Evolutionary conservation across 78 protist genomes (phyloP), one percentile per base, ranked within the genome.

Genomic region (Dictyostelium capitatum): DNA sequence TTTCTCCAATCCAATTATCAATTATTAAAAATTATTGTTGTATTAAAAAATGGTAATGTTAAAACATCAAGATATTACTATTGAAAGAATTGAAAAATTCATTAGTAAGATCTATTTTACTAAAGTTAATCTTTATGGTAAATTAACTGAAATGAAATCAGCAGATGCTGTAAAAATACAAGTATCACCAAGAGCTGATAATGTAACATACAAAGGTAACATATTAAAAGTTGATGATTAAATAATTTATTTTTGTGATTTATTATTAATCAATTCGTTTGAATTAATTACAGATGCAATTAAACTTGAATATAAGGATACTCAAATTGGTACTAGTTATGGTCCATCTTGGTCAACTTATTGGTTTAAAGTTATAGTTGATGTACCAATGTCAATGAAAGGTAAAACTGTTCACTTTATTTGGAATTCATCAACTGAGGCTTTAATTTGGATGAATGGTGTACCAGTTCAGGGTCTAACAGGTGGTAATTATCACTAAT

Each of bases 261-360:
- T 30, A n/a, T 54, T 25, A 14, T 51, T 28, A 7, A 6, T 53
- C n/a, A n/a, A n/a, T n/a, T n/a, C n/a, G n/a, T n/a, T n/a, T n/a
- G n/a, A n/a, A n/a, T 1, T 28, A 3, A 6, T 37, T 32, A 20
- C 64, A 90, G 95, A 90, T 25, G 85, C 95, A 32, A 17, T 32
- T n/a, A 53, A 59, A 54, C 67, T 82, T 51, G 23, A 54, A 69
- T 90, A 62, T 69, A 69, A 79, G 74, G 54, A 30, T 30, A 59
- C 81, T 30, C 62, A 51, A 17, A 83, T 92, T 56, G 95, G 95
- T 23, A 28, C 51, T 15, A 12, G 41, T 10, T 92, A 74, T 83
- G 95, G 95, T 46, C 95, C 95, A 23, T 65, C 82, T 69, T 92
- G 96, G 96, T 32, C 83, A 23, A 89, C 82, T 15, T 80, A 48